Percentiles rank a stretch among this genome's conserved stretches.
Evolutionary conservation across 108 stramenopile genomes (phyloP).

Genomic region (Licmophora abbreviata): DNA sequence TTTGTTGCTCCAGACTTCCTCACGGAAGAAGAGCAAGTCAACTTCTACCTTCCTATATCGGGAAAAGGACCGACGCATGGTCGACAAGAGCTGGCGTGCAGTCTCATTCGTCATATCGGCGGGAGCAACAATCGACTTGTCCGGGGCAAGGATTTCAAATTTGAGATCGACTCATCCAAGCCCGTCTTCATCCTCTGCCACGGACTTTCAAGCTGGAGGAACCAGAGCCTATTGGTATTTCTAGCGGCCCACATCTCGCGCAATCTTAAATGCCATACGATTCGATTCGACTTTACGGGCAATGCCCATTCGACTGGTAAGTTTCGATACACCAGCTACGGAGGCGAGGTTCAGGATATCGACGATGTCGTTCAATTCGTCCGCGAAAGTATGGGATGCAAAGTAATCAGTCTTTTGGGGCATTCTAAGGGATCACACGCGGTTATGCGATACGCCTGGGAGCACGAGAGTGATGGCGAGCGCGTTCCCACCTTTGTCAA

Average conservation of each 20-base stretch:
- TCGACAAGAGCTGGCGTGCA: too few relatives aligned
- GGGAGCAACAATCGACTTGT: too few relatives aligned
- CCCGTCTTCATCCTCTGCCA: slow-evolving; percentile 32
- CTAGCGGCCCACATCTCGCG: slow-evolving; percentile 15
- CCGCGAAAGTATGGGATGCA: slow-evolving; percentile 11
- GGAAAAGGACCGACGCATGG: too few relatives aligned
- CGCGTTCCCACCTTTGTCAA: slow-evolving; percentile 16
- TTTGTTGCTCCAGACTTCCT: too few relatives aligned
- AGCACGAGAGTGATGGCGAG: slow-evolving; percentile 8
- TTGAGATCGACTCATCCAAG: slow-evolving; percentile 6
- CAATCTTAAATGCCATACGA: slow-evolving; percentile 12
- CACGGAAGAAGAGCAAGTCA: too few relatives aligned
- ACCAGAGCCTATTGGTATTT: slow-evolving; percentile 27
- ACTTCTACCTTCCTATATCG: too few relatives aligned
- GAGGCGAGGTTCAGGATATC: slow-evolving; percentile 17
- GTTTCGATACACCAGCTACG: slow-evolving; percentile 12
- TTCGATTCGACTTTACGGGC: slow-evolving; percentile 37
- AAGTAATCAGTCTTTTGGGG: slow-evolving; percentile 20
- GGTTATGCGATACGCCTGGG: slow-evolving; percentile 17
- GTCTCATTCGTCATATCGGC: too few relatives aligned
- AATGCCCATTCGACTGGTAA: slow-evolving; percentile 29
- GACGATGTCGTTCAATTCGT: slow-evolving; percentile 17
- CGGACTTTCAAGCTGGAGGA: slow-evolving; percentile 28
- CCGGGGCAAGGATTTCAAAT: too few relatives aligned
- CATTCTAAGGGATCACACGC: slow-evolving; percentile 23